phyloP scores from a whole-genome alignment of 106 monocot genomes.

The Dendrobium huoshanense region DNA sequence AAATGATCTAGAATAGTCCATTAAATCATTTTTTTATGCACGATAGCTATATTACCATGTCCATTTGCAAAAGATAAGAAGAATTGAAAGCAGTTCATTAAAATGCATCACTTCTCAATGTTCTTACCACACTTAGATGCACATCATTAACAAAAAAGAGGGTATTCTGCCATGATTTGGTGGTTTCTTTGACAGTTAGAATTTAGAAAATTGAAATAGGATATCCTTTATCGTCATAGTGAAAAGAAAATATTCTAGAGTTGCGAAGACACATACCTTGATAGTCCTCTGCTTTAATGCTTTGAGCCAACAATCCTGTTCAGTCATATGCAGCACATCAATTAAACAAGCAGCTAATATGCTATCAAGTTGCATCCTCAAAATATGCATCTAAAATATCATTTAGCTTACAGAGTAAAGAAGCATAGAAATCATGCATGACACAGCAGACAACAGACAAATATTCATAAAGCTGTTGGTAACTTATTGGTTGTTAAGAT shows the following conservation, averaged over 20 bases:
- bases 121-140: neutral
- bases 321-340: neutral
- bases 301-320: conserved; percentile 20
- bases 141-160: neutral
- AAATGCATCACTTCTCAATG: neutral
- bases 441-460: neutral
- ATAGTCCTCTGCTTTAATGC: conserved; percentile 25
- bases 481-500: neutral
- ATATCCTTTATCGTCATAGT: neutral
- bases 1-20: neutral
- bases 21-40: neutral
- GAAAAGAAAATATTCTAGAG: no score
- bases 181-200: neutral
- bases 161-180: neutral
- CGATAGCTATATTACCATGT: neutral
- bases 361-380: neutral
- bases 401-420: neutral
- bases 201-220: neutral
- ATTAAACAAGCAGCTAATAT: conserved; percentile 1
- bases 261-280: conserved; percentile 16
- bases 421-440: neutral
- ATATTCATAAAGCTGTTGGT: neutral
- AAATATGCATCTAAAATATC: neutral
- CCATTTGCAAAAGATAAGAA: neutral
- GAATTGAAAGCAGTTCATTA: neutral